A percentile compares a stretch with the other conserved stretches of the same genome.
phyloP scores from a whole-genome alignment of 129 eudicot species.

The Ambrosia artemisiifolia region DNA sequence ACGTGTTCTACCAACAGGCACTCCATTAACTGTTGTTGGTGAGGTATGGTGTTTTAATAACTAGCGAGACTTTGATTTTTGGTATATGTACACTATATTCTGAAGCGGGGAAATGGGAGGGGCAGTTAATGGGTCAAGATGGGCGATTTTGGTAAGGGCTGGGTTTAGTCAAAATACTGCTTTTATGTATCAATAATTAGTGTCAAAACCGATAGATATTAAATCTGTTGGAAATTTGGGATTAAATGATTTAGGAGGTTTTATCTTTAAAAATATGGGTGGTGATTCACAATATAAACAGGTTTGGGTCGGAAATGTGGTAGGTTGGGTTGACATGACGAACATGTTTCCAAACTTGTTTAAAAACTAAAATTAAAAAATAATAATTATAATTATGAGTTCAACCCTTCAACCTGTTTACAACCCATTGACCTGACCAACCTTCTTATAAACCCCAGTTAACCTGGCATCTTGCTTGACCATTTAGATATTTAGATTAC shows the following conservation, averaged over 20 bases:
- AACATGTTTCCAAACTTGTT: background rate
- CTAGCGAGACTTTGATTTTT: slow-evolving; percentile 8
- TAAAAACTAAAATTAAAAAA: too few species aligned
- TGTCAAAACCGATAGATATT: background rate
- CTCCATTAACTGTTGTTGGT: slow-evolving; percentile 94
- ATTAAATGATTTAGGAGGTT: background rate
- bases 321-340: background rate
- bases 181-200: background rate
- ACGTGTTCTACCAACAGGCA: slow-evolving; percentile 94
- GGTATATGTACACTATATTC: background rate
- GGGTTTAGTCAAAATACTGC: background rate
- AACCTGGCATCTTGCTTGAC: too few species aligned
- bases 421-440: background rate
- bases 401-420: background rate
- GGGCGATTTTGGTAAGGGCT: background rate
- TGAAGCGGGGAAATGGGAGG: background rate
- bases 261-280: background rate
- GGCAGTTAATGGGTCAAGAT: background rate
- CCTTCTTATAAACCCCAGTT: background rate
- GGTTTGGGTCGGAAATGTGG: background rate
- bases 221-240: background rate
- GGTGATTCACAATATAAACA: background rate
- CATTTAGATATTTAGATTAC: too few species aligned
- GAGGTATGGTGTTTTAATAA: slow-evolving; percentile 57
- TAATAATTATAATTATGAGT: too few species aligned